Evolutionary conservation across 108 stramenopile genomes (phyloP), one percentile per base, ranked within the genome.

Genomic region (Cylindrotheca closterium): DNA sequence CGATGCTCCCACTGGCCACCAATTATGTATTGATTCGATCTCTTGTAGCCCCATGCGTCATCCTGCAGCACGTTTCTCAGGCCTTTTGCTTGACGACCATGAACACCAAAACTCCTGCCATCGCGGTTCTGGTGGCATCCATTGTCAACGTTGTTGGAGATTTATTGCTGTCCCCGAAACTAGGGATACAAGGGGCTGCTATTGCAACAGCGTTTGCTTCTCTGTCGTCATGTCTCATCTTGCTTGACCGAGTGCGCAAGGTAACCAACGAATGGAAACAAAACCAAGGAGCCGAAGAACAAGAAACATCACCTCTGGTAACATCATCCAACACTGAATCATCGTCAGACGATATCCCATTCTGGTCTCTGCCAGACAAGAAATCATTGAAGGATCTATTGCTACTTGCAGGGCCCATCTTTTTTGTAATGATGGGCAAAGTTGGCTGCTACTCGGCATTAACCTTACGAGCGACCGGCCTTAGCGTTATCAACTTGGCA

Each of bases 391-490:
- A 84, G 4, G 75, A 80, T 26, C 68, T 92, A 2, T 58, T 88
- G 31, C 51, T 70, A 61, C 78, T 92, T 15, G 85, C 91, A 7
- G 92, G 95, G 17, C 91, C 95, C 12, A 81, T 96, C 29, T 96
- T 93, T 62, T 89, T 87, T 58, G 80, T 87, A 18, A 79, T 93
- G 58, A 54, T 91, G 46, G 83, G 81, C 0, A 92, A 93, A 62
- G 69, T 92, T 10, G 75, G 84, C 34, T 88, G 87, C 55, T 93
- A 91, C 68, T 79, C 75, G n/a, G 77, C 77, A 34, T 72, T 93
- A 80, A 91, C 92, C 21, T 34, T 96, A 0, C 73, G 78, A 18
- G 85, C 87, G 3, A 87, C 85, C 3, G 63, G 57, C 55, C 88
- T 91, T 74, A 93, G 96, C 2, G 66, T 93, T 55, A 51, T 88